phyloP scores from a whole-genome alignment of 208 protist species.

The Tetramitus jugosus region DNA sequence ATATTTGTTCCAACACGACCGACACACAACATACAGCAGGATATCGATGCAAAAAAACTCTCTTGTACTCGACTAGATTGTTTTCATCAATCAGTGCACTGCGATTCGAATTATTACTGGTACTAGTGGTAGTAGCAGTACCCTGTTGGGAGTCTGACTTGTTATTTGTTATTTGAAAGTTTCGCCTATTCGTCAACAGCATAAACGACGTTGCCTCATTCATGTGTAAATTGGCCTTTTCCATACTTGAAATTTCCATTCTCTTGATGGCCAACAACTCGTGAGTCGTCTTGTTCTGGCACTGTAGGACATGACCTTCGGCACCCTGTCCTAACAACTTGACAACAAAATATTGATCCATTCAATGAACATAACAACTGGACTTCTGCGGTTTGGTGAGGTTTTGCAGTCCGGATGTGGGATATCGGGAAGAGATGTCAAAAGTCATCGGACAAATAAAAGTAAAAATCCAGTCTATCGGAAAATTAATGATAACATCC shows the following conservation, averaged over 20 bases:
- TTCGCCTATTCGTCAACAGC: no score
- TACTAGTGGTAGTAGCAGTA: neutral
- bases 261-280: constrained; percentile 4
- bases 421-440: no score
- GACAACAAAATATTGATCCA: constrained; percentile 1
- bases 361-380: no score
- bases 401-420: no score
- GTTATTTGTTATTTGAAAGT: no score
- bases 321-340: neutral
- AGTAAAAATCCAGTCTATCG: no score
- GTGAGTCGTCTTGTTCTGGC: constrained; percentile 11
- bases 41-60: constrained; percentile 13
- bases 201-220: neutral
- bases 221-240: neutral
- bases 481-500: no score
- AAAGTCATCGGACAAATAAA: no score
- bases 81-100: neutral
- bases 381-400: no score
- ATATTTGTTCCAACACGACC: no score
- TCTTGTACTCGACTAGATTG: constrained; percentile 6
- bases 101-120: neutral
- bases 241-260: neutral
- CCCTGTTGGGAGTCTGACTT: no score
- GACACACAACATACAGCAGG: no score
- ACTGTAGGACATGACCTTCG: constrained; percentile 8